Evolutionary conservation across 2,329 filamentous ascomycete species (phyloP).

Genomic region (Aureobasidium pullulans): DNA sequence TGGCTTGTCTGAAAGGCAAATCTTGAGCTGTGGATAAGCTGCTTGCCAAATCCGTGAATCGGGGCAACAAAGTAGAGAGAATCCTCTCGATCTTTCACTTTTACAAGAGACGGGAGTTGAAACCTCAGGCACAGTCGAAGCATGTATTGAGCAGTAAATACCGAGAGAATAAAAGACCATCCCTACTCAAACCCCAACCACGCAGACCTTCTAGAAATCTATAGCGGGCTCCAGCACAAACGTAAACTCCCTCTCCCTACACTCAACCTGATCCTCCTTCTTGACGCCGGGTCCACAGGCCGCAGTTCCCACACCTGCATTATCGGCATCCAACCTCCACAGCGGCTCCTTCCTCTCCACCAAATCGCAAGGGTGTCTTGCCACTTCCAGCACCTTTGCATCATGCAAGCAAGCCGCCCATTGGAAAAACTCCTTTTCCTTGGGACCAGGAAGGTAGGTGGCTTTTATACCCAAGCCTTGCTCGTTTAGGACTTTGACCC

Average conservation of each 20-base stretch:
- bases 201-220: conserved; percentile 1
- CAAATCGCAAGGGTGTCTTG: conserved; percentile 8
- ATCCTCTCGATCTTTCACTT: no score
- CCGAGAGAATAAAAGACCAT: no score
- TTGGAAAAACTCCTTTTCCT: conserved; percentile 6
- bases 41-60: no score
- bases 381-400: not conserved
- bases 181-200: not conserved
- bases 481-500: conserved; percentile 36
- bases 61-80: no score
- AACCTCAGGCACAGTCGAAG: no score
- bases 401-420: conserved; percentile 10
- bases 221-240: conserved; percentile 11
- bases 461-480: conserved; percentile 29
- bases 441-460: conserved; percentile 7
- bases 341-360: not conserved
- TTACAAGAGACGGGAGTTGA: no score
- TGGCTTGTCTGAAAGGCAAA: no score
- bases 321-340: conserved; percentile 12
- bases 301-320: conserved; percentile 4
- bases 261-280: conserved; percentile 4
- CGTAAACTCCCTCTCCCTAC: conserved; percentile 8
- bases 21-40: no score
- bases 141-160: no score
- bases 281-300: conserved; percentile 11